A percentile compares a stretch with the other conserved stretches of the same genome.
phyloP scores from a whole-genome alignment of 2,329 filamentous ascomycete genomes.

The Chalaropsis ovoidea region DNA sequence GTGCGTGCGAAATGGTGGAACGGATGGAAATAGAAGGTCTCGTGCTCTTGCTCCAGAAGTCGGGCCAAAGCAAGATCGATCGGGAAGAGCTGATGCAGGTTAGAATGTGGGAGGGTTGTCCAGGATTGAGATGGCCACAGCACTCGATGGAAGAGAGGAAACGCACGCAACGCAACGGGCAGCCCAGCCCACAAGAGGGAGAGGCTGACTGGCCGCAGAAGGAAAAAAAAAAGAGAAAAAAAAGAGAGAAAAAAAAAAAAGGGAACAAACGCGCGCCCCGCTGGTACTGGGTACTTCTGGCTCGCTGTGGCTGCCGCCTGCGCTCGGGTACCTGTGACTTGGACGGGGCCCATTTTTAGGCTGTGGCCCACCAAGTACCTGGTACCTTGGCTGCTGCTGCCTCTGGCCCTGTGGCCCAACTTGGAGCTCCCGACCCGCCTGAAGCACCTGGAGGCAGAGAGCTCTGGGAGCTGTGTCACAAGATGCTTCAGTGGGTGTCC shows the following conservation, averaged over 20 bases:
- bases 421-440: neutral
- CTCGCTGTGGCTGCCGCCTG: neutral
- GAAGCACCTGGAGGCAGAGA: neutral
- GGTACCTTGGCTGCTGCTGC: constrained; percentile 8
- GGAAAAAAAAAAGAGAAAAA: constrained; percentile 25
- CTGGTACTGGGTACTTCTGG: neutral
- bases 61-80: constrained; percentile 25
- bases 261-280: constrained; percentile 13
- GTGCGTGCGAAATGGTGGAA: constrained; percentile 28
- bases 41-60: constrained; percentile 29
- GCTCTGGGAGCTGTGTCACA: neutral
- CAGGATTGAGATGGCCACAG: constrained; percentile 24
- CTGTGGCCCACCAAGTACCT: constrained; percentile 7
- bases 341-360: neutral
- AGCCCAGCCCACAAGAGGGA: constrained; percentile 24
- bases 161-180: no score
- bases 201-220: constrained; percentile 34
- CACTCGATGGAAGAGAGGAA: constrained; percentile 4
- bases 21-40: constrained; percentile 31
- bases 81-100: constrained; percentile 16
- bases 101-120: constrained; percentile 22
- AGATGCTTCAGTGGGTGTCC: neutral
- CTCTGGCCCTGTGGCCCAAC: neutral
- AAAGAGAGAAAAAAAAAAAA: constrained; percentile 25
- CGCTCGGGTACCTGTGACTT: neutral